phyloP scores from a whole-genome alignment of 2,329 filamentous ascomycete species.

The Paraphaeosphaeria minitans region DNA sequence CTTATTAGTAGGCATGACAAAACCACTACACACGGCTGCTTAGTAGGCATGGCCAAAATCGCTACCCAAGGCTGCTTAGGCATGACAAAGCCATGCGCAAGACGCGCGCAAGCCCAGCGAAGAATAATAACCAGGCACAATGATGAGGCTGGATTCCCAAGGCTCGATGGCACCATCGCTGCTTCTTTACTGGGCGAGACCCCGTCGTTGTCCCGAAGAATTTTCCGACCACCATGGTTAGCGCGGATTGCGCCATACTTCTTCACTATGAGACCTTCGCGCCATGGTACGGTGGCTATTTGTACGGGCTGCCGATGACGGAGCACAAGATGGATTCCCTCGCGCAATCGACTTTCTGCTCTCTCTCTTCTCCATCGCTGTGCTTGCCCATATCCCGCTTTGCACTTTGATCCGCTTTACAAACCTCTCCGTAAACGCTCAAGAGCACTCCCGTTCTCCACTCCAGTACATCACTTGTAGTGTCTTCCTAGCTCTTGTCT shows the following conservation, averaged over 20 bases:
- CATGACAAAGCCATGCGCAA: conserved; percentile 2
- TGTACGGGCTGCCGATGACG: conserved; percentile 15
- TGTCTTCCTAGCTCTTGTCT: neutral
- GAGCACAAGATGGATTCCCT: conserved; percentile 8
- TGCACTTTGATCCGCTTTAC: neutral
- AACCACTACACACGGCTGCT: conserved; percentile 10
- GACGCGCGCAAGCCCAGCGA: conserved; percentile 9
- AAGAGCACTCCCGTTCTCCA: neutral
- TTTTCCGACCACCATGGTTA: conserved; percentile 16
- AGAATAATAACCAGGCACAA: conserved; percentile 4
- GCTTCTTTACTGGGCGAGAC: conserved; percentile 14
- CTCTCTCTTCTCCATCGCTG: neutral
- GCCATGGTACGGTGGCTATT: conserved; percentile 10
- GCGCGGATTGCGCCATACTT: conserved; percentile 22
- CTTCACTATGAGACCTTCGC: conserved; percentile 16
- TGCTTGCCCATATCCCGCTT: neutral
- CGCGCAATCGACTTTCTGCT: conserved; percentile 7
- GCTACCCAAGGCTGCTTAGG: conserved; percentile 6
- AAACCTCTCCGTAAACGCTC: neutral
- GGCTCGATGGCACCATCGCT: conserved; percentile 5
- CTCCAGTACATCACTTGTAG: neutral
- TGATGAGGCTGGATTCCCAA: conserved; percentile 1
- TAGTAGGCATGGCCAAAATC: no score
- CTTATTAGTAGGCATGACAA: conserved; percentile 15
- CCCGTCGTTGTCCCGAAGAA: conserved; percentile 16